These are phyloP conservation scores for Rhizophagus prolifer DNA, from an alignment of 192 early-diverging fungal species.

Conservation along the genomic window DNA sequence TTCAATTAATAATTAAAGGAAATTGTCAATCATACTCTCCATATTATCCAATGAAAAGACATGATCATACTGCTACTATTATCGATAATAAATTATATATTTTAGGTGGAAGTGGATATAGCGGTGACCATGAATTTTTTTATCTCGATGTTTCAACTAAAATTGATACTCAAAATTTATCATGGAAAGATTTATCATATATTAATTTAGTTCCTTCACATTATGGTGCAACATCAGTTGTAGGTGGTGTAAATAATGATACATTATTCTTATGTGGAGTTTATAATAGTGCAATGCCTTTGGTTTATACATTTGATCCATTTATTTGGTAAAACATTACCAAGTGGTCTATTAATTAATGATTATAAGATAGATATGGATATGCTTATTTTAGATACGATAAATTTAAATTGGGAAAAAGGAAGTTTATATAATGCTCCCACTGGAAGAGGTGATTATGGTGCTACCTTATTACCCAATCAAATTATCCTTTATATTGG, in stretches of 20 bases:
- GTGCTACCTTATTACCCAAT: not conserved
- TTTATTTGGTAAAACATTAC: not conserved
- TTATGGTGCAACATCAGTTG: not conserved
- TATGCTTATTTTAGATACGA: not conserved
- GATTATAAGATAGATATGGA: not conserved
- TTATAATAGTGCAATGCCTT: not conserved
- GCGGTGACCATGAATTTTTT: not conserved
- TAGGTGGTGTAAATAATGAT: not conserved
- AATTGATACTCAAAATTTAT: not conserved
- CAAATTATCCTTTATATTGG: not conserved
- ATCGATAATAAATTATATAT: not conserved
- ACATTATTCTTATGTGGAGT: not conserved
- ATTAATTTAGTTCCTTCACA: not conserved
- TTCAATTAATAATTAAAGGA: not conserved
- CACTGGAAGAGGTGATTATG: not conserved
- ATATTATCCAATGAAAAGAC: too few species aligned
- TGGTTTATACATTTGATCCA: not conserved
- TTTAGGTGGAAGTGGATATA: not conserved
- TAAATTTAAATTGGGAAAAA: not conserved
- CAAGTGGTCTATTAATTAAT: not conserved
- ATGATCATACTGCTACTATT: not conserved
- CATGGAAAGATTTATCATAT: not conserved
- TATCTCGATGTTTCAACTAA: not conserved
- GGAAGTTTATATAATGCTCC: not conserved
- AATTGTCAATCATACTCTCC: not conserved